phyloP scores from a whole-genome alignment of 116 monocot species.

The Dioscorea cayenensis region DNA sequence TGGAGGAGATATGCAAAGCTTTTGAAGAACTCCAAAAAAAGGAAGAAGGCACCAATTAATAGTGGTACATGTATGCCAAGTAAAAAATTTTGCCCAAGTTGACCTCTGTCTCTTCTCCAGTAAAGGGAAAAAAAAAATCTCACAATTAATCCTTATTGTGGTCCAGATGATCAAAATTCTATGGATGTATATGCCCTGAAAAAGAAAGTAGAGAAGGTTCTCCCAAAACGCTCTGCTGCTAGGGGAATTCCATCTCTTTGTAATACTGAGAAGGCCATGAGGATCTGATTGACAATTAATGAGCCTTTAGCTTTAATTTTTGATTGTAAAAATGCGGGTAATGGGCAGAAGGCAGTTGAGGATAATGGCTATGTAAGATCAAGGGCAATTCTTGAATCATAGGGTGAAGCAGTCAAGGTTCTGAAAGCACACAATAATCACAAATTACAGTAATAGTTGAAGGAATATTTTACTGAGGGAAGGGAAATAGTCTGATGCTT shows the following conservation, averaged over 20 bases:
- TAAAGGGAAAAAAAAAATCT: constrained; percentile 7
- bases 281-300: neutral
- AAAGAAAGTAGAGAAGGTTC: constrained; percentile 3
- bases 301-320: neutral
- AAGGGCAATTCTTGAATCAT: constrained; percentile 8
- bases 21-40: constrained; percentile 45
- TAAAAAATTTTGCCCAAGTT: constrained; percentile 8
- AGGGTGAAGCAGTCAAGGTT: constrained; percentile 3
- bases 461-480: constrained; percentile 1
- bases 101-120: neutral
- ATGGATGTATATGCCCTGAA: neutral
- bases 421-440: constrained; percentile 11
- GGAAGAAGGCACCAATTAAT: constrained; percentile 21
- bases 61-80: constrained; percentile 1
- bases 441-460: constrained; percentile 8
- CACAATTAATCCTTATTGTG: constrained; percentile 6
- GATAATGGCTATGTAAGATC: constrained; percentile 13
- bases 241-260: neutral
- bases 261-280: constrained; percentile 9
- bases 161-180: neutral
- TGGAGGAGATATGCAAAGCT: constrained; percentile 80
- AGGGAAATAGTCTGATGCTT: neutral
- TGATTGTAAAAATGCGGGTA: constrained; percentile 11
- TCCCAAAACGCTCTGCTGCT: constrained; percentile 3
- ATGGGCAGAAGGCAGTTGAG: constrained; percentile 7